phyloP scores from a whole-genome alignment of 23 red algal species.

The Rhodosorus marinus region DNA sequence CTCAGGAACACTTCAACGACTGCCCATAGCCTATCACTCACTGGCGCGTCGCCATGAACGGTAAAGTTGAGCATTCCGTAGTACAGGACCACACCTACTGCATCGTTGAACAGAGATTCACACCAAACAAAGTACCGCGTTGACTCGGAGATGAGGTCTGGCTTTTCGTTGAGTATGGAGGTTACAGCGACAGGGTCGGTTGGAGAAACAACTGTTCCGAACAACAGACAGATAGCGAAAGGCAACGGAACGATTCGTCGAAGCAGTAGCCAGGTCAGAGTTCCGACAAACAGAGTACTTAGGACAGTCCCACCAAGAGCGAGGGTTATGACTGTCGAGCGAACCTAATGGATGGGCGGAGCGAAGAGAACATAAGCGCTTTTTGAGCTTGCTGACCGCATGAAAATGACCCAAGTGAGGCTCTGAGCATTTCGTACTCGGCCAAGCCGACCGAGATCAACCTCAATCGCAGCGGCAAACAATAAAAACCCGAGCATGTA shows the following conservation, averaged over 20 bases:
- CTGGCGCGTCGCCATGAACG: constrained; percentile 9
- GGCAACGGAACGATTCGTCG: constrained; percentile 32
- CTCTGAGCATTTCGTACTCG: no score
- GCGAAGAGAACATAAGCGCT: no score
- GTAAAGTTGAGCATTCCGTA: constrained; percentile 25
- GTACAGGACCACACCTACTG: constrained; percentile 85
- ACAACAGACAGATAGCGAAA: constrained; percentile 75
- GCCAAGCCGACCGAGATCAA: constrained; percentile 65
- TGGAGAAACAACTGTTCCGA: constrained; percentile 90
- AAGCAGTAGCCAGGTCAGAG: constrained; percentile 56
- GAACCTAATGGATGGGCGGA: no score
- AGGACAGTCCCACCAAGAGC: constrained; percentile 41
- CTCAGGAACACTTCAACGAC: constrained; percentile 32
- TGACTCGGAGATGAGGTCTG: constrained; percentile 45
- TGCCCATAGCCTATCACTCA: constrained; percentile 5
- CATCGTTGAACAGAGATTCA: constrained; percentile 96
- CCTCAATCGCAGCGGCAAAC: constrained; percentile 83
- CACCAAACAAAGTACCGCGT: constrained; percentile 73
- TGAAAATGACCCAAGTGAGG: no score
- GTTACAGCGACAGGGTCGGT: constrained; percentile 93
- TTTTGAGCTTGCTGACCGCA: no score
- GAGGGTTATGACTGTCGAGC: constrained; percentile 39
- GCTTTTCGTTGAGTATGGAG: constrained; percentile 63
- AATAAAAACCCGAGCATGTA: constrained; percentile 90
- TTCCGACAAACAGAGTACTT: constrained; percentile 33